phyloP scores from a whole-genome alignment of 495 filamentous ascomycete species.

The Collariella sp. region DNA sequence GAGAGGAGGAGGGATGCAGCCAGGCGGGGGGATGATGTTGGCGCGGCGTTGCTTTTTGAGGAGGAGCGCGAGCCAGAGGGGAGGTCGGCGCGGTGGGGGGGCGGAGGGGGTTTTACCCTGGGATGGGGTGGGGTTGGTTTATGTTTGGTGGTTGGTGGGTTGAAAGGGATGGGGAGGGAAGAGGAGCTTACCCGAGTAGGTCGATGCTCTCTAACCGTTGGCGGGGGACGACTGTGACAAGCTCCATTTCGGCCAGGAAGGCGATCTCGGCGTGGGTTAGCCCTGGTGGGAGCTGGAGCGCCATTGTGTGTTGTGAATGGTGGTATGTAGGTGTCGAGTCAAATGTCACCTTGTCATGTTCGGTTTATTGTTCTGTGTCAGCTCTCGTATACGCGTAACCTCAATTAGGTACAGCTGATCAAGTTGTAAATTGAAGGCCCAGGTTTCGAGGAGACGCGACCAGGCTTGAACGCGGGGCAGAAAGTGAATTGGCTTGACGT shows the following conservation, averaged over 20 bases:
- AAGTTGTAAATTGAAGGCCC: no score
- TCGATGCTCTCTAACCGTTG: conserved; percentile 79
- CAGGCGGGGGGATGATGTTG: conserved; percentile 89
- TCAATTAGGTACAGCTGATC: no score
- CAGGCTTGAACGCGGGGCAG: conserved; percentile 4
- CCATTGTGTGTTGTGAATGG: conserved; percentile 49
- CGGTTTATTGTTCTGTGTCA: background rate
- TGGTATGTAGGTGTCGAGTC: background rate
- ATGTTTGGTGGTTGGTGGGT: background rate
- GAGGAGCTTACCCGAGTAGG: conserved; percentile 63
- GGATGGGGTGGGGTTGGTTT: conserved; percentile 7
- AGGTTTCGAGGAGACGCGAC: background rate
- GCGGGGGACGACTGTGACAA: conserved; percentile 84
- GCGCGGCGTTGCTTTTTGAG: conserved; percentile 91
- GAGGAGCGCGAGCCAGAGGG: conserved; percentile 94
- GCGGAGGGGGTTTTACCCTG: conserved; percentile 74
- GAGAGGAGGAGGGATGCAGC: conserved; percentile 68
- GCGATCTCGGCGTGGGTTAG: conserved; percentile 83
- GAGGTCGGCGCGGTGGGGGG: conserved; percentile 80
- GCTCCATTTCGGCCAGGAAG: conserved; percentile 95
- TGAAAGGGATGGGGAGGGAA: background rate
- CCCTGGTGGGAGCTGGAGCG: conserved; percentile 71
- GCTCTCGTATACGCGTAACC: background rate
- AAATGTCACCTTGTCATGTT: conserved; percentile 11
- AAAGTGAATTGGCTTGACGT: background rate